phyloP scores from a whole-genome alignment of 2,329 filamentous ascomycete genomes.

The Septoria petroselini region DNA sequence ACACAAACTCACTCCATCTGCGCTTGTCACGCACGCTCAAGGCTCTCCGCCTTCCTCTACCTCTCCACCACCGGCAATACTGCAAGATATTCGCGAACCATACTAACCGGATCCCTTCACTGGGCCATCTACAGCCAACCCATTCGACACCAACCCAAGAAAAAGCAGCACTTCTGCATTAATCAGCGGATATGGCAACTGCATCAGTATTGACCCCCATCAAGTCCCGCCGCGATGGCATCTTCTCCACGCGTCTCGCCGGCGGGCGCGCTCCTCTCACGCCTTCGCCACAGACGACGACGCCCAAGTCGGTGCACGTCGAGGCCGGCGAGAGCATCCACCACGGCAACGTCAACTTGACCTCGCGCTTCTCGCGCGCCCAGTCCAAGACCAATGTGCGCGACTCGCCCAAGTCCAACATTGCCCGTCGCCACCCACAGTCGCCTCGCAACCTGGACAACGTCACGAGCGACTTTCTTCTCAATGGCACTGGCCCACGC shows the following conservation, averaged over 20 bases:
- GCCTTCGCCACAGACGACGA: slow-evolving; percentile 79
- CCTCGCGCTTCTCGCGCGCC: slow-evolving; percentile 72
- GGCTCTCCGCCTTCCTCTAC: slow-evolving; percentile 26
- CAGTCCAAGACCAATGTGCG: slow-evolving; percentile 65
- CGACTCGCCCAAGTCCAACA: slow-evolving; percentile 95
- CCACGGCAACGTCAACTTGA: slow-evolving; percentile 69
- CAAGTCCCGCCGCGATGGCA: slow-evolving; percentile 81
- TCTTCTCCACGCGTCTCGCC: slow-evolving; percentile 89
- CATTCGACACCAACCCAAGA: slow-evolving; percentile 25
- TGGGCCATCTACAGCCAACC: slow-evolving; percentile 37
- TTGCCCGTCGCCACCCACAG: slow-evolving; percentile 62
- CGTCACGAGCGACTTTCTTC: slow-evolving; percentile 85
- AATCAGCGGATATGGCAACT: slow-evolving; percentile 68
- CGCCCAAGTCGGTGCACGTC: slow-evolving; percentile 56
- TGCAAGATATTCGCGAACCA: slow-evolving; percentile 39
- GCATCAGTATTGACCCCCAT: slow-evolving; percentile 80
- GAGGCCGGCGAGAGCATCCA: slow-evolving; percentile 66
- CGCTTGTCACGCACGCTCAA: slow-evolving; percentile 24
- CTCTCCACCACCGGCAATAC: slow-evolving; percentile 35
- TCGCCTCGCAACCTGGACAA: slow-evolving; percentile 86
- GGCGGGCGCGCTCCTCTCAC: slow-evolving; percentile 93
- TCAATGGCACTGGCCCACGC: slow-evolving; percentile 73
- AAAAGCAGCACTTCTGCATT: slow-evolving; percentile 21
- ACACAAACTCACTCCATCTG: slow-evolving; percentile 18
- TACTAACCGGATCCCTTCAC: slow-evolving; percentile 42